Percentiles rank a stretch among this genome's conserved stretches.
Conservation (phyloP, 176 grass and related monocot species). For the Hsuehochloa calcarea region DNA sequence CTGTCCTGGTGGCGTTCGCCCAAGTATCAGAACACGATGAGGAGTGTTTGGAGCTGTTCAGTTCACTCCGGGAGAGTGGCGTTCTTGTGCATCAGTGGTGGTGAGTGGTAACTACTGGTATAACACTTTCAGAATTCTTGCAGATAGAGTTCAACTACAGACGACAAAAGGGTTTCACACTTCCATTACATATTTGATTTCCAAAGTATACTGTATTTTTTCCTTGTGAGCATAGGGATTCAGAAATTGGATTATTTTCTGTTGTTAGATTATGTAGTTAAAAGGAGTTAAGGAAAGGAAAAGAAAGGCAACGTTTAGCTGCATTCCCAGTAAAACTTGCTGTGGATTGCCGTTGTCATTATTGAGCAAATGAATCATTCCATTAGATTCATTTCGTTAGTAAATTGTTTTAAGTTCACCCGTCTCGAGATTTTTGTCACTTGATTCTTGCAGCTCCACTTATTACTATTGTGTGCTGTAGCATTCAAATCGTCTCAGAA, state of each 20-base stretch:
- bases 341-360: constrained; percentile 7
- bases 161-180: neutral
- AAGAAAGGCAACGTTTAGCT: neutral
- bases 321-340: constrained; percentile 23
- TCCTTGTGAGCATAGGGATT: neutral
- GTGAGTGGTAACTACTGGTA: constrained; percentile 17
- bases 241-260: neutral
- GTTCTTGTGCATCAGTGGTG: constrained; percentile 91
- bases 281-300: neutral
- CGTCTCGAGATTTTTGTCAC: neutral
- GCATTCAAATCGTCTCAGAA: neutral
- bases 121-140: neutral
- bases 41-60: constrained; percentile 66
- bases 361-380: neutral
- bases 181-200: neutral
- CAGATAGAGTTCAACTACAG: constrained; percentile 14
- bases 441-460: neutral
- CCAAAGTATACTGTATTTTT: neutral
- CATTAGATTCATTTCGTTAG: neutral
- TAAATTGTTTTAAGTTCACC: neutral
- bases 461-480: neutral
- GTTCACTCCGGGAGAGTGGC: constrained; percentile 51
- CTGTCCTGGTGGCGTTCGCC: constrained; percentile 65
- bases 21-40: constrained; percentile 65
- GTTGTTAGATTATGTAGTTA: constrained; percentile 11